Evolutionary conservation across 768 basidiomycete species (phyloP), one percentile per base, ranked within the genome.

Genomic region (Macrolepiota fuliginosa): DNA sequence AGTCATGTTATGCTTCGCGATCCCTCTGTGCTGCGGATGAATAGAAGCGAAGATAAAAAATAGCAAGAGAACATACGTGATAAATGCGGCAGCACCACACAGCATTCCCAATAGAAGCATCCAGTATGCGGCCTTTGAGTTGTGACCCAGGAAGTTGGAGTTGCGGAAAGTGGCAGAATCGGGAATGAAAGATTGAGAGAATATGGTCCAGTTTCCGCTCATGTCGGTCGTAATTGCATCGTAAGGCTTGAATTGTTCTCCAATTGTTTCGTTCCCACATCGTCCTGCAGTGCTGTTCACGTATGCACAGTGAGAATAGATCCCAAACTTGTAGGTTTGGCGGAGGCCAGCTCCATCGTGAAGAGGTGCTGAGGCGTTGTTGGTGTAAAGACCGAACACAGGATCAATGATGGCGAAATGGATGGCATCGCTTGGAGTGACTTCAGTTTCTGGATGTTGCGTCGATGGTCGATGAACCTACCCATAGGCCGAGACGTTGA

Each of bases 251-350:
- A 89, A 91, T 60, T 77, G 78, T 64, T 78, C 74, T 51, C 83
- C 90, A 32, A 81, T 71, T 35, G 86, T 83, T 45, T 79, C 75
- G 67, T 86, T 87, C 32, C 86, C 81, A 71, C 91, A 93, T 53
- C 73, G 80, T 27, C 91, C 91, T 32, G 76, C 77, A 22, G 80
- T 79, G 45, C 74, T 72, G 64, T 85, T 82, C 65, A 88, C 76
- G 66, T 87, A 92, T 67, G 81, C 91, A 66, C 92, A 94, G 70
- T 90, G 84, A 19, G 86, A 84, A 74, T 93, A 94, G 25, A 94
- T 77, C n/a, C 92, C 92, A 64, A 89, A 93, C 62, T 85, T 76
- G 75, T 94, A 94, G 62, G 79, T 73, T 70, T 87, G 82, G 67
- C 91, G 84, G 60, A 93, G 74, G 19, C 92, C 92, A 13, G 77